Percentiles rank a stretch among this genome's conserved stretches.
Conservation (phyloP, 1,284 basidiomycete species). For the Pascua sp. region DNA sequence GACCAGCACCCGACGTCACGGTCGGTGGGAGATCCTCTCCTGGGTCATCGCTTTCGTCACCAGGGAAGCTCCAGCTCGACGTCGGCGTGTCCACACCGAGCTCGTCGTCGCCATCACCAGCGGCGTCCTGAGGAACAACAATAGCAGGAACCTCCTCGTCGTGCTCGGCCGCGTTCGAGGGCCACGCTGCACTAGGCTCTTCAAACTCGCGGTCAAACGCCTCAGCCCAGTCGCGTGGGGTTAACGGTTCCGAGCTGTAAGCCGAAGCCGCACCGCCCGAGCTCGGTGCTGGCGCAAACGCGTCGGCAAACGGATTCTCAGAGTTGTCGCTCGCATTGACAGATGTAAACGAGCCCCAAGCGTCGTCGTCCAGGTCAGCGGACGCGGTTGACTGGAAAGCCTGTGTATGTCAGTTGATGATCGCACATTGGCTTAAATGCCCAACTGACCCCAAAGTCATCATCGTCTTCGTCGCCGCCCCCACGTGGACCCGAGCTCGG, state of each 20-base stretch:
- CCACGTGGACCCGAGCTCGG: constrained; percentile 24
- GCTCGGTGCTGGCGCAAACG: constrained; percentile 22
- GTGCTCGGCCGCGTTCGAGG: constrained; percentile 10
- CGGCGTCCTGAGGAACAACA: not conserved
- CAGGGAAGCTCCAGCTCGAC: constrained; percentile 36
- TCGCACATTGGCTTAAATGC: too few relatives aligned
- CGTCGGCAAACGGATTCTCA: constrained; percentile 47
- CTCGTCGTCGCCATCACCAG: constrained; percentile 6
- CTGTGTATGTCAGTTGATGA: constrained; percentile 8
- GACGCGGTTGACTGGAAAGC: constrained; percentile 19
- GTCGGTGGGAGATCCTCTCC: constrained; percentile 41
- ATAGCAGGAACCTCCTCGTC: constrained; percentile 4
- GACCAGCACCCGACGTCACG: not conserved
- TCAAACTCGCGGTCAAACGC: constrained; percentile 40
- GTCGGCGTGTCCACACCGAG: constrained; percentile 15
- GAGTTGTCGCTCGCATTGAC: constrained; percentile 15
- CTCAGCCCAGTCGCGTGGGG: constrained; percentile 45
- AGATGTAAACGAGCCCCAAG: constrained; percentile 45
- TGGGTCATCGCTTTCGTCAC: constrained; percentile 32
- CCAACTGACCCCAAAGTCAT: constrained; percentile 41
- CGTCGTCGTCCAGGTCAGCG: constrained; percentile 38
- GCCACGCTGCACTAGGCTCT: not conserved
- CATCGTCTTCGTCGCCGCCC: constrained; percentile 26
- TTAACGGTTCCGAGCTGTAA: constrained; percentile 25
- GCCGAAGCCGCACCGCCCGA: not conserved